Conservation (phyloP, 129 eudicot species). For the Apium graveolens region DNA sequence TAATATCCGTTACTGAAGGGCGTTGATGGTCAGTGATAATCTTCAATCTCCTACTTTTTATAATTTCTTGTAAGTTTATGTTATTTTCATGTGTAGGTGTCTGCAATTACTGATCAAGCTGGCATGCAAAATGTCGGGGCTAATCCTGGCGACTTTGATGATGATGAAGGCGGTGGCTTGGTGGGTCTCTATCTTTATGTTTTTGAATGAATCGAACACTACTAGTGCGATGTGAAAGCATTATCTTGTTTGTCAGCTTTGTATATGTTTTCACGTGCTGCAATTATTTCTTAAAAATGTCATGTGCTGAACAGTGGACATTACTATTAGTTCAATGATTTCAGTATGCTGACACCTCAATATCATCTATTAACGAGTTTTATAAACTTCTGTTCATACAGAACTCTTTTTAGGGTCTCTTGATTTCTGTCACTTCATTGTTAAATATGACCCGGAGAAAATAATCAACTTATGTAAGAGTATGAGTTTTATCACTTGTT, state of each 20-base stretch:
- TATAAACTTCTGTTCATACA: neutral
- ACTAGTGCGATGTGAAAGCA: neutral
- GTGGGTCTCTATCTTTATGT: conserved; percentile 31
- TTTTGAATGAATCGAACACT: neutral
- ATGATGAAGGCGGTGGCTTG: conserved; percentile 88
- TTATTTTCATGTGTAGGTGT: conserved; percentile 40
- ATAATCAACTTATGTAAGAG: neutral
- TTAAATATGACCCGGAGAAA: neutral
- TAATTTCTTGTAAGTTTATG: neutral
- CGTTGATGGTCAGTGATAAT: neutral
- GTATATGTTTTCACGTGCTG: neutral
- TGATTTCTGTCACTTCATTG: neutral
- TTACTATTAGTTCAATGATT: neutral
- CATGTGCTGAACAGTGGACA: neutral
- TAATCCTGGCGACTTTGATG: conserved; percentile 76
- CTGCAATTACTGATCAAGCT: conserved; percentile 75
- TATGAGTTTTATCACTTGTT: neutral
- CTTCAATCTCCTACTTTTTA: neutral
- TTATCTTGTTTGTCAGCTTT: neutral
- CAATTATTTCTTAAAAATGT: neutral
- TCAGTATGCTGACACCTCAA: neutral
- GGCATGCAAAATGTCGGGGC: conserved; percentile 77
- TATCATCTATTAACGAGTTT: neutral
- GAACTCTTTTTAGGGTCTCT: neutral
- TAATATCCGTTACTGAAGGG: neutral